Evolutionary conservation across 305 asterid species (phyloP).

Genomic region (Vinca major): DNA sequence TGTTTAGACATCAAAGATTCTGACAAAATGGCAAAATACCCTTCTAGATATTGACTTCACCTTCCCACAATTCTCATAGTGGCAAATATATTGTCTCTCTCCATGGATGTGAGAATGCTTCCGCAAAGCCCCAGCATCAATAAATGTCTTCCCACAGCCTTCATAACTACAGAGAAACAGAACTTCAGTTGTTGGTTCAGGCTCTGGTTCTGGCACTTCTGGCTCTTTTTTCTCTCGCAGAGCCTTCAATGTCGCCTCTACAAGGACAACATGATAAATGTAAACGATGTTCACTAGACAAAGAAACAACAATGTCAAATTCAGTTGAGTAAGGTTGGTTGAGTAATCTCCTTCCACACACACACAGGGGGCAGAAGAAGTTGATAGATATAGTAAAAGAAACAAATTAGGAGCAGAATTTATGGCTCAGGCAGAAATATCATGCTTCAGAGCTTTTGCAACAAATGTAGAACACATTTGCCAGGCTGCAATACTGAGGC

Average conservation of each 20-base stretch:
- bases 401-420: too few species aligned
- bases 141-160: conserved; percentile 96
- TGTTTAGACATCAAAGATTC: too few species aligned
- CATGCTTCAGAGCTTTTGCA: too few species aligned
- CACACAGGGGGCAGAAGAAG: too few species aligned
- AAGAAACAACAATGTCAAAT: conserved; percentile 8
- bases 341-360: not conserved
- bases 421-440: too few species aligned
- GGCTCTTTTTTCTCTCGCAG: conserved; percentile 60
- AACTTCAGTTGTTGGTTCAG: conserved; percentile 94
- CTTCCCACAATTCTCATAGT: conserved; percentile 91
- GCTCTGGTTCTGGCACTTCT: conserved; percentile 62
- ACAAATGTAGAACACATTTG: too few species aligned
- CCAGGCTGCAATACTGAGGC: too few species aligned
- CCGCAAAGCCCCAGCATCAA: conserved; percentile 91
- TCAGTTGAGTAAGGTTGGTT: not conserved
- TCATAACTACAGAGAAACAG: conserved; percentile 93
- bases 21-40: not conserved
- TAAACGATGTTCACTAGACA: not conserved
- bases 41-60: conserved; percentile 26
- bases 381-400: too few species aligned
- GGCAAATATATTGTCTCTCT: conserved; percentile 91
- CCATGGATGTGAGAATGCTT: conserved; percentile 98
- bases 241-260: conserved; percentile 64
- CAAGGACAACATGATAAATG: conserved; percentile 6